These are phyloP conservation scores for Phaffomyces opuntiae DNA, from an alignment of 805 yeast genomes.

Conservation along the genomic window DNA sequence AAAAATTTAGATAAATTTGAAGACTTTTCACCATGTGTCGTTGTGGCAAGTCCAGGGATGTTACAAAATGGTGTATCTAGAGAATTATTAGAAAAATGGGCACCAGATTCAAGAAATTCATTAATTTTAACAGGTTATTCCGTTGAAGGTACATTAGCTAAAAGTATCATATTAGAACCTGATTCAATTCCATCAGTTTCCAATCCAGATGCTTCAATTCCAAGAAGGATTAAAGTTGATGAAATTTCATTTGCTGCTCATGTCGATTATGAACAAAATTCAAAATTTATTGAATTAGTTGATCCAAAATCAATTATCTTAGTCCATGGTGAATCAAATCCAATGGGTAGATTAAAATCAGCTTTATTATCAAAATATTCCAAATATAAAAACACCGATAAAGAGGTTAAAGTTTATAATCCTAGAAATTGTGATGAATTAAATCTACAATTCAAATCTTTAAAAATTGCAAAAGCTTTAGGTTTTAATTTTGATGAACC, in stretches of 20 bases:
- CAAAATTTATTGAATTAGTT: slow-evolving; percentile 83
- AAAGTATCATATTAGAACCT: slow-evolving; percentile 81
- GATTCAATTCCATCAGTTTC: slow-evolving; percentile 75
- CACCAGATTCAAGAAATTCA: slow-evolving; percentile 89
- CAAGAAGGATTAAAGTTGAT: slow-evolving; percentile 80
- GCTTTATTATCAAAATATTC: slow-evolving; percentile 86
- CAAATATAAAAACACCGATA: slow-evolving; percentile 72
- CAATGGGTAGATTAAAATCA: slow-evolving; percentile 96
- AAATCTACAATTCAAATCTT: slow-evolving; percentile 69
- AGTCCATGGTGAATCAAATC: slow-evolving; percentile 96
- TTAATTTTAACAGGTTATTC: slow-evolving; percentile 93
- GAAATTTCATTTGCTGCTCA: slow-evolving; percentile 99
- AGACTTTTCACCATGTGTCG: slow-evolving; percentile 93
- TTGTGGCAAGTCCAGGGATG: slow-evolving; percentile 98
- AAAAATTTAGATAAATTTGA: slow-evolving; percentile 78
- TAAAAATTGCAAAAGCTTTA: slow-evolving; percentile 73
- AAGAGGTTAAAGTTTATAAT: slow-evolving; percentile 84
- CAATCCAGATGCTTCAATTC: slow-evolving; percentile 79
- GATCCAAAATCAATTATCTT: slow-evolving; percentile 80
- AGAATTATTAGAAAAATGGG: slow-evolving; percentile 90
- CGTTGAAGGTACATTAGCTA: slow-evolving; percentile 98
- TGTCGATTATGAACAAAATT: slow-evolving; percentile 91
- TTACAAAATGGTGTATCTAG: slow-evolving; percentile 92
- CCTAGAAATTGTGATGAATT: slow-evolving; percentile 88
- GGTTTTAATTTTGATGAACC: slow-evolving; percentile 39